These are phyloP conservation scores for Apiotrichum sp. DNA, from an alignment of 1,284 basidiomycete genomes.

Conservation along the genomic window DNA sequence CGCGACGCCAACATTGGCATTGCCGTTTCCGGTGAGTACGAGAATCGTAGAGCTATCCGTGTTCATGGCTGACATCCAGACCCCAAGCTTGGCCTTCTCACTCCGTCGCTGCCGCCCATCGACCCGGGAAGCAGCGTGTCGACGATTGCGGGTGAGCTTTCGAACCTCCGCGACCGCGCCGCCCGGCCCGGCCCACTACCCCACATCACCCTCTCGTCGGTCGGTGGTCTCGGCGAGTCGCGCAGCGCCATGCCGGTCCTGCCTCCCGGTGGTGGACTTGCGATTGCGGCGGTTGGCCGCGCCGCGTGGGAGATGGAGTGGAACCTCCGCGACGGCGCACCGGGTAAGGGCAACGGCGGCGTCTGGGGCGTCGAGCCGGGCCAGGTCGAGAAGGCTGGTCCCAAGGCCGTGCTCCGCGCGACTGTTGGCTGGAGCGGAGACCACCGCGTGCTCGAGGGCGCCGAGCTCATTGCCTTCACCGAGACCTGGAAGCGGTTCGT, in stretches of 20 bases:
- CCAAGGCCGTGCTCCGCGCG: conserved; percentile 58
- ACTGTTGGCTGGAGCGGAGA: conserved; percentile 83
- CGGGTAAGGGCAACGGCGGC: conserved; percentile 48
- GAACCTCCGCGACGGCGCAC: conserved; percentile 10
- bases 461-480: conserved; percentile 83
- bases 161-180: conserved; percentile 54
- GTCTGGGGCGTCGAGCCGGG: conserved; percentile 55
- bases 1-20: conserved; percentile 36
- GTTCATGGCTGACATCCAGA: too few relatives aligned
- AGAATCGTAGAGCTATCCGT: too few relatives aligned
- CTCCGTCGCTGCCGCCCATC: conserved; percentile 67
- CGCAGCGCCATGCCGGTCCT: conserved; percentile 70
- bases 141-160: conserved; percentile 50
- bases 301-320: conserved; percentile 59
- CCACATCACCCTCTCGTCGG: conserved; percentile 79
- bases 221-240: conserved; percentile 71
- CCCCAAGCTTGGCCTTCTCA: conserved; percentile 71
- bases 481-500: conserved; percentile 82
- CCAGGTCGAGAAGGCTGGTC: conserved; percentile 51
- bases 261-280: conserved; percentile 80
- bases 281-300: conserved; percentile 80
- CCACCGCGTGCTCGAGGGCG: conserved; percentile 79
- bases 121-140: conserved; percentile 62
- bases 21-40: too few relatives aligned
- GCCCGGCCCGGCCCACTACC: conserved; percentile 59